A percentile compares a stretch with the other conserved stretches of the same genome.
These are phyloP conservation scores for Colletotrichum phormii DNA, from an alignment of 2,329 filamentous ascomycete genomes.

Conservation along the genomic window DNA sequence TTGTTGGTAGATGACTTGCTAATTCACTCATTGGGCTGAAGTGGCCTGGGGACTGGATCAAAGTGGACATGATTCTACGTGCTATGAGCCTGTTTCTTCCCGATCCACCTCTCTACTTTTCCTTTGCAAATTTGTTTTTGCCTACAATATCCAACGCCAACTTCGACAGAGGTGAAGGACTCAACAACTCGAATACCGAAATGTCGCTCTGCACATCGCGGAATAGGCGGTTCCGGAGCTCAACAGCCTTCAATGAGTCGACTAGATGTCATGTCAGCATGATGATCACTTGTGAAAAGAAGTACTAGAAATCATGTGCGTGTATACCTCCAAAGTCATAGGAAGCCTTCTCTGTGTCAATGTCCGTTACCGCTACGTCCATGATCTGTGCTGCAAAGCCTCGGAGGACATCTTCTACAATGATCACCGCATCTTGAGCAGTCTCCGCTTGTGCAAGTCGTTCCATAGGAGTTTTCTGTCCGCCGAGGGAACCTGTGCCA, in stretches of 20 bases:
- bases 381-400: conserved; percentile 5
- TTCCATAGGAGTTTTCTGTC: background rate
- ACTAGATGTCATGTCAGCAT: background rate
- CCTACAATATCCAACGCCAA: background rate
- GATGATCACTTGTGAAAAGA: too few relatives aligned
- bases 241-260: conserved; percentile 21
- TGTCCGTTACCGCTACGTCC: background rate
- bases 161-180: conserved; percentile 17
- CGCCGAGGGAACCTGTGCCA: background rate
- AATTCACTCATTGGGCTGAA: too few relatives aligned
- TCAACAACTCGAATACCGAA: conserved; percentile 24
- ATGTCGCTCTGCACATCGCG: conserved; percentile 16
- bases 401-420: background rate
- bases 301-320: too few relatives aligned
- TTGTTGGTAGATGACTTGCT: too few relatives aligned
- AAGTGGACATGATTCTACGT: too few relatives aligned
- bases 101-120: too few relatives aligned
- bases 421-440: background rate
- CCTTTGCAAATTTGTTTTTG: background rate
- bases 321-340: conserved; percentile 16
- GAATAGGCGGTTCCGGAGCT: conserved; percentile 19
- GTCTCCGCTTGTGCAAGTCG: conserved; percentile 4
- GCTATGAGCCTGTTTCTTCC: too few relatives aligned
- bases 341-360: conserved; percentile 22
- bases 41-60: too few relatives aligned